Evolutionary conservation across 805 yeast species (phyloP), one percentile per base, ranked within the genome.

Genomic region (Cyberlindnera misumaiensis): DNA sequence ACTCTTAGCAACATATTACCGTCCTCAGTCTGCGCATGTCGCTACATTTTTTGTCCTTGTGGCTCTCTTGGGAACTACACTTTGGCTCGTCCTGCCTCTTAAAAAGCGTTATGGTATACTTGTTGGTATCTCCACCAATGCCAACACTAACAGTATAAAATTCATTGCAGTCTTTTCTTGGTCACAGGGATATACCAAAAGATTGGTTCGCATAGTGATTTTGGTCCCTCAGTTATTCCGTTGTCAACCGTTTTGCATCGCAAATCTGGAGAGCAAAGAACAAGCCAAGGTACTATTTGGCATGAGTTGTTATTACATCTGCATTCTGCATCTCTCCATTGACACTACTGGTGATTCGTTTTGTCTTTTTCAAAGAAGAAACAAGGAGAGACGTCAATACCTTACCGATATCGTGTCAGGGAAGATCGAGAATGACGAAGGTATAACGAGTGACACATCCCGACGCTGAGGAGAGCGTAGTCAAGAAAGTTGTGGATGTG

Each of bases 251-350:
- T 26, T 58, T 70, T 25, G 65, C 73, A 7, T 72, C 77, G 3
- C 77, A 72, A 46, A 50, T 72, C 27, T 73, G 75, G 73, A 57
- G 57, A 28, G 50, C 51, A 9, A 51, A 42, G 24, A 66, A 60
- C 47, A 64, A 61, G 24, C 78, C 78, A 28, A 44, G 65, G 26
- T 70, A 66, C 45, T 48, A 55, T 28, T 55, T 60, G 3, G 70
- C 75, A 4, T 68, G 79, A 78, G 58, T 62, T 33, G 65, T 69
- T 8, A 75, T 70, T 40, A 67, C 73, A 35, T 69, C 70, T n/a
- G 57, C 74, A 28, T 74, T 62, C 48, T 42, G 56, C 16, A 24
- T 50, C 12, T 58, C 67, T 0, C 73, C 76, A 3, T 36, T 55
- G 2, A 34, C 67, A 24, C 51, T 64, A 10, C 50, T 62, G 16